A percentile compares a stretch with the other conserved stretches of the same genome.
phyloP scores from a whole-genome alignment of 495 filamentous ascomycete genomes.

The Endocarpon pusillum region DNA sequence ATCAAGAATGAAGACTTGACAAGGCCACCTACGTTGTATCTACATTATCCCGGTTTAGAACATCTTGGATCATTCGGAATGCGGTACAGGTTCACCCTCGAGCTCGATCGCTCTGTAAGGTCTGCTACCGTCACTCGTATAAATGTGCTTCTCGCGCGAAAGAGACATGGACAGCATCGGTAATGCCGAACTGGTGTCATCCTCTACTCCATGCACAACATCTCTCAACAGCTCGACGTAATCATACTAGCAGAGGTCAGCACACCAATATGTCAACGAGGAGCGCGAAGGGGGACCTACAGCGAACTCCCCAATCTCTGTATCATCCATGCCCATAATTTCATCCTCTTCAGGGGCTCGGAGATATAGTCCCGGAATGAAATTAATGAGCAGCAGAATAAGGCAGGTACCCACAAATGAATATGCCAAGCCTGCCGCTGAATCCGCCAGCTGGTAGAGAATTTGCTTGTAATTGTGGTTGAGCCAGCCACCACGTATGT shows the following conservation, averaged over 20 bases:
- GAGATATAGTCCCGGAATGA: slow-evolving; percentile 68
- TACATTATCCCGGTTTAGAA: too few species aligned
- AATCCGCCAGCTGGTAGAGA: slow-evolving; percentile 78
- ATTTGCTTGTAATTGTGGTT: slow-evolving; percentile 84
- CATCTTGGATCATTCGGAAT: too few species aligned
- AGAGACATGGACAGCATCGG: not conserved
- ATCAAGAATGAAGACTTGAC: too few species aligned
- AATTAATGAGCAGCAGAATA: slow-evolving; percentile 76
- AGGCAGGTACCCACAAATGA: slow-evolving; percentile 73
- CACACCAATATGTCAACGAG: not conserved
- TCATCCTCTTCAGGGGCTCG: slow-evolving; percentile 73
- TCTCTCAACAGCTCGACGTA: slow-evolving; percentile 88
- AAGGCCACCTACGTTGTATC: too few species aligned
- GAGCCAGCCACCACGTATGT: slow-evolving; percentile 74
- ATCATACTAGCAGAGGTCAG: slow-evolving; percentile 45
- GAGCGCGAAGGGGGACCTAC: slow-evolving; percentile 21
- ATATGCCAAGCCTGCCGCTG: slow-evolving; percentile 64
- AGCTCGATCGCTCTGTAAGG: too few species aligned
- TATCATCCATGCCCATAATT: slow-evolving; percentile 82
- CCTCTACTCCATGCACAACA: slow-evolving; percentile 45
- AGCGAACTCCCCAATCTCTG: slow-evolving; percentile 93
- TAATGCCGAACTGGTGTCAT: slow-evolving; percentile 11
- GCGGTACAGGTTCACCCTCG: too few species aligned
- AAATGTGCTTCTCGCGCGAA: too few species aligned
- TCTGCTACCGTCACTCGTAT: too few species aligned